Base-by-base conservation (phyloP, 306 rosid species). In the Quercus parvula region DNA sequence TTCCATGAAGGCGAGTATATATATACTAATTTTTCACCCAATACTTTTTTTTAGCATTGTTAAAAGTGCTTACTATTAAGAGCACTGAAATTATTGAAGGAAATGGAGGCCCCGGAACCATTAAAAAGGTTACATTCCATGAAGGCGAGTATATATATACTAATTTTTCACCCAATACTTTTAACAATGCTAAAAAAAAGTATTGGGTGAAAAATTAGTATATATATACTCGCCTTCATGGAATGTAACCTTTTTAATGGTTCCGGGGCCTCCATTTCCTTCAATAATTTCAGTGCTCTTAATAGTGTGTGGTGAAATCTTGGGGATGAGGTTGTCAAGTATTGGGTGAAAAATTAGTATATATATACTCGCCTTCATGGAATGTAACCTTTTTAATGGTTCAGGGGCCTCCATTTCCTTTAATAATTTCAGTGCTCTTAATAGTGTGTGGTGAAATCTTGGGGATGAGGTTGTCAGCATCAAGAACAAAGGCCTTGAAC, bases 331-430 rank as follows among this genome's bases (percentile, higher is more conserved):
- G n/a, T 5, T 28, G n/a, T 85, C 86, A 46, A 33, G 0, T 12
- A 2, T 11, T 3, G 22, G 22, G 4, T 57, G 2, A 57, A 57
- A 24, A 52, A 13, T 41, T 49, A 24, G 7, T 41, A 4, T 1
- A 22, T 24, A 12, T 41, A 68, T 18, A 22, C 56, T 25, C 12
- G 78, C 86, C 84, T 44, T 80, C 81, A 15, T 62, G 6, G 2
- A 83, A 9, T 1, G 78, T 67, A 46, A 82, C 4, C 66, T 87
- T 87, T 70, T 82, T 85, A 69, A 85, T 17, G 59, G 87, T 85
- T 51, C 91, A 84, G 1, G 80, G 80, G 0, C 87, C 85, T 8
- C 91, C 88, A 49, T 61, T 71, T 85, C 91, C 88, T 80, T 82
- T 81, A 51, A 85, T 7, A 51, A 69, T 30, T 57, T 85, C 87